phyloP scores from a whole-genome alignment of 768 basidiomycete genomes.

The Suillus cothurnatus region DNA sequence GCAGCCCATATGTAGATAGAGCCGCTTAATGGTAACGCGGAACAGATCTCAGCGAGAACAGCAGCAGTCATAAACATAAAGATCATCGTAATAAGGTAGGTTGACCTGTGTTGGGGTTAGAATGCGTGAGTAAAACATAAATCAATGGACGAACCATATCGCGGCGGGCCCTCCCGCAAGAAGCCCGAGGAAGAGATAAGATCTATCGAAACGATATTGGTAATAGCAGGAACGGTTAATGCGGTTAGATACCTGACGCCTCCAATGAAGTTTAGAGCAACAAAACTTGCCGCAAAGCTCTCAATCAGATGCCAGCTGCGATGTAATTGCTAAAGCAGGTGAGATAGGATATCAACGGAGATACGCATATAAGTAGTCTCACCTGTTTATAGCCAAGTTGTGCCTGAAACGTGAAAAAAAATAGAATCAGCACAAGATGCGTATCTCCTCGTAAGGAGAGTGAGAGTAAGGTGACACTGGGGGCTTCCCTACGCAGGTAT shows the following conservation, averaged over 20 bases:
- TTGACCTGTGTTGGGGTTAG: conserved; percentile 63
- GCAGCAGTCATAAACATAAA: conserved; percentile 90
- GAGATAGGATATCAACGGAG: conserved; percentile 10
- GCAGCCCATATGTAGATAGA: conserved; percentile 97
- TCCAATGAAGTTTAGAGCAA: conserved; percentile 89
- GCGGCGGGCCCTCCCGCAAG: conserved; percentile 87
- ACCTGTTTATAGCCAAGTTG: conserved; percentile 83
- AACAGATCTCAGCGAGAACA: conserved; percentile 89
- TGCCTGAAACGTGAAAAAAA: conserved; percentile 47
- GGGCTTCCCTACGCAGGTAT: conserved; percentile 99
- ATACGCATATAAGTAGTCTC: conserved; percentile 9
- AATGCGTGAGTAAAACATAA: not conserved
- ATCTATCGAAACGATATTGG: conserved; percentile 40
- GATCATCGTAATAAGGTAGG: conserved; percentile 77
- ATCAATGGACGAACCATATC: conserved; percentile 56
- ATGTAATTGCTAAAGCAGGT: conserved; percentile 67
- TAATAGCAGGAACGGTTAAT: not conserved
- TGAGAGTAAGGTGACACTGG: conserved; percentile 59
- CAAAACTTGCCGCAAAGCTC: conserved; percentile 87
- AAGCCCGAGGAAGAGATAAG: conserved; percentile 78
- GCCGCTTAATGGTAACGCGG: conserved; percentile 82
- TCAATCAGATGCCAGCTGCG: conserved; percentile 83
- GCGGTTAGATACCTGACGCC: conserved; percentile 62
- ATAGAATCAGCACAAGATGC: conserved; percentile 50
- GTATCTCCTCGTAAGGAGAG: conserved; percentile 42